phyloP scores from a whole-genome alignment of 495 filamentous ascomycete genomes.

The Penicillium diatomitis region DNA sequence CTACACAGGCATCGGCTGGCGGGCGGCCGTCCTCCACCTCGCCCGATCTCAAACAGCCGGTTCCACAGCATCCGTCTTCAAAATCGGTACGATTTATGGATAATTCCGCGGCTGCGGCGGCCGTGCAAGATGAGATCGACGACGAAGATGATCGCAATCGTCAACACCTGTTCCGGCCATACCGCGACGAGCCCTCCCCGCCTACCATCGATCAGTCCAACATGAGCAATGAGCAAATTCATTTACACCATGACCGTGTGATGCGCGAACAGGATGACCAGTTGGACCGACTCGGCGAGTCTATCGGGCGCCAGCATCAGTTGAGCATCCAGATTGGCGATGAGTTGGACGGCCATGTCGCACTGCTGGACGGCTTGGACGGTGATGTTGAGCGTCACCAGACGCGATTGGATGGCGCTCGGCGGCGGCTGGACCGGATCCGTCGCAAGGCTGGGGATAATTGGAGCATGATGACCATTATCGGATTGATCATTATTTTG shows the following conservation, averaged over 20 bases:
- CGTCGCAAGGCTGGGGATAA: slow-evolving; percentile 67
- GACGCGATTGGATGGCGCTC: slow-evolving; percentile 61
- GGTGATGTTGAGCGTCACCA: slow-evolving; percentile 72
- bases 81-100: slow-evolving; percentile 94
- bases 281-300: slow-evolving; percentile 75
- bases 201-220: slow-evolving; percentile 54
- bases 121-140: slow-evolving; percentile 27
- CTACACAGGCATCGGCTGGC: slow-evolving; percentile 53
- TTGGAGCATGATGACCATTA: slow-evolving; percentile 69
- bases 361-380: slow-evolving; percentile 84
- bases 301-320: slow-evolving; percentile 86
- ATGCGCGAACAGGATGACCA: slow-evolving; percentile 85
- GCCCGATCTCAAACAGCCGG: slow-evolving; percentile 37
- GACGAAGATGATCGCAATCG: slow-evolving; percentile 45
- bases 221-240: slow-evolving; percentile 77
- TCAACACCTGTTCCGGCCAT: slow-evolving; percentile 53
- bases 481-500: slow-evolving; percentile 65
- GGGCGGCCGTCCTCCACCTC: slow-evolving; percentile 31
- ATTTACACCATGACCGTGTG: slow-evolving; percentile 70
- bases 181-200: slow-evolving; percentile 52
- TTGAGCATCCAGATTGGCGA: slow-evolving; percentile 93
- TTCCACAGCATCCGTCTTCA: slow-evolving; percentile 39
- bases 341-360: slow-evolving; percentile 83
- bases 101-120: slow-evolving; percentile 36
- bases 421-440: slow-evolving; percentile 58